A percentile compares a stretch with the other conserved stretches of the same genome.
Evolutionary conservation across 2,329 filamentous ascomycete genomes (phyloP).

Genomic region (Pleoardoris graminearum): DNA sequence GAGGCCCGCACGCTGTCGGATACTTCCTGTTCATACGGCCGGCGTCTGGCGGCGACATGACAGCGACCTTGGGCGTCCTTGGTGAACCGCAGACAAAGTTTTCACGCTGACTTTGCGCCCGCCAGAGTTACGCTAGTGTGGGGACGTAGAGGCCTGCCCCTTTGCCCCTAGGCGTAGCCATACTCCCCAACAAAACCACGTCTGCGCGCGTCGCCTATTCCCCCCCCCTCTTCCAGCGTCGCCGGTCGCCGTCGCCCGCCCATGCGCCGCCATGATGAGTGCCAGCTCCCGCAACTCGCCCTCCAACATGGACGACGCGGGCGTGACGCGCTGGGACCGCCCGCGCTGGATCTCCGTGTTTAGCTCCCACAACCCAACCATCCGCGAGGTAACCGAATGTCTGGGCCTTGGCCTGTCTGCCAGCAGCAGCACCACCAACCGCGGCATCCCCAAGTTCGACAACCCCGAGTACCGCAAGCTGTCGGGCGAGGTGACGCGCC

Average conservation of each 20-base stretch:
- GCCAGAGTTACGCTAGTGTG: constrained; percentile 6
- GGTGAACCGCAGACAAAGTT: not conserved
- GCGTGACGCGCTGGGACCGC: constrained; percentile 41
- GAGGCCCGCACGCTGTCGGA: not conserved
- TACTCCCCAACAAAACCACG: constrained; percentile 8
- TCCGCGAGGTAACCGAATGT: constrained; percentile 44
- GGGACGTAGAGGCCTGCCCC: constrained; percentile 1
- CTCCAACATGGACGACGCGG: constrained; percentile 33
- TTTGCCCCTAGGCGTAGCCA: constrained; percentile 4
- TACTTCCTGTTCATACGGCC: constrained; percentile 9
- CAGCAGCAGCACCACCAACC: constrained; percentile 42
- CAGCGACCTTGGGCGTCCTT: constrained; percentile 1
- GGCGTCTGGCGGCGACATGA: constrained; percentile 2
- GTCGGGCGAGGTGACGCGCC: constrained; percentile 40
- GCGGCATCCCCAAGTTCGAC: constrained; percentile 46
- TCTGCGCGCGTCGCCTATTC: constrained; percentile 10
- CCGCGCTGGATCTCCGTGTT: constrained; percentile 43
- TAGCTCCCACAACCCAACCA: constrained; percentile 43
- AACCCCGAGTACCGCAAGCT: constrained; percentile 43
- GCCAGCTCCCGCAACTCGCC: constrained; percentile 27
- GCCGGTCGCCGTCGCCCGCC: not conserved
- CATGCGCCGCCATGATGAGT: constrained; percentile 28
- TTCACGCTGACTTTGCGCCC: constrained; percentile 3
- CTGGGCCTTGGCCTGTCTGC: constrained; percentile 40
- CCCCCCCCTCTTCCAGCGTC: not conserved